These are phyloP conservation scores for Hymenoscyphus albidus DNA, from an alignment of 2,329 filamentous ascomycete genomes.

Conservation along the genomic window DNA sequence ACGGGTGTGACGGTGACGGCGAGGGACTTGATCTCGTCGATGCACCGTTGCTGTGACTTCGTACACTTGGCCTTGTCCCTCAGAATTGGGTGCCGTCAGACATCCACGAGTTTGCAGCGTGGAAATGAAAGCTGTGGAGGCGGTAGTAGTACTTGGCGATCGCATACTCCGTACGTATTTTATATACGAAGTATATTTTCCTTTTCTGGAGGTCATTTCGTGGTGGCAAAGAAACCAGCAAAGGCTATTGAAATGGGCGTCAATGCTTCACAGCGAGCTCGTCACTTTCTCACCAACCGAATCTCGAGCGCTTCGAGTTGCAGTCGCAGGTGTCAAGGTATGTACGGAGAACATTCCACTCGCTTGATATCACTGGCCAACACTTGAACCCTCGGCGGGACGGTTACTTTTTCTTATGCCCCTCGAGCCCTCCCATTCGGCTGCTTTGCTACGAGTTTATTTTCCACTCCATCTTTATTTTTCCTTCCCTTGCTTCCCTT, in stretches of 20 bases:
- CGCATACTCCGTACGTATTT: too few species aligned
- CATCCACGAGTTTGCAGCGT: not conserved
- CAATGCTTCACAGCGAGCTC: not conserved
- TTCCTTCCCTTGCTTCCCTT: not conserved
- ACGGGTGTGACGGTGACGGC: not conserved
- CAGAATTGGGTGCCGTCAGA: not conserved
- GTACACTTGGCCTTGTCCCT: not conserved
- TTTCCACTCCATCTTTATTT: not conserved
- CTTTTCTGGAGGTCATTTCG: not conserved
- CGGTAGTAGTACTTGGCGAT: too few species aligned
- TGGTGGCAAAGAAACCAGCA: not conserved
- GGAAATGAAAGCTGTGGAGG: not conserved
- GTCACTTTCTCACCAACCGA: not conserved
- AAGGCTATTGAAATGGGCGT: not conserved
- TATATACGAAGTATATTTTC: not conserved
- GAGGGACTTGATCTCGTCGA: not conserved
- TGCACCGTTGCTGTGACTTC: not conserved
- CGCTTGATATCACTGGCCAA: conserved; percentile 5
- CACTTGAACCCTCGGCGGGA: not conserved
- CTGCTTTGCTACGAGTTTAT: too few species aligned
- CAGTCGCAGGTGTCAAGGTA: not conserved
- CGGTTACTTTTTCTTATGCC: not conserved
- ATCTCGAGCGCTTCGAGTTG: not conserved
- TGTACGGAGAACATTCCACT: not conserved
- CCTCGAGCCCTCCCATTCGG: too few species aligned